Conservation (phyloP, 495 filamentous ascomycete species). For the Aspergillus homomorphus region DNA sequence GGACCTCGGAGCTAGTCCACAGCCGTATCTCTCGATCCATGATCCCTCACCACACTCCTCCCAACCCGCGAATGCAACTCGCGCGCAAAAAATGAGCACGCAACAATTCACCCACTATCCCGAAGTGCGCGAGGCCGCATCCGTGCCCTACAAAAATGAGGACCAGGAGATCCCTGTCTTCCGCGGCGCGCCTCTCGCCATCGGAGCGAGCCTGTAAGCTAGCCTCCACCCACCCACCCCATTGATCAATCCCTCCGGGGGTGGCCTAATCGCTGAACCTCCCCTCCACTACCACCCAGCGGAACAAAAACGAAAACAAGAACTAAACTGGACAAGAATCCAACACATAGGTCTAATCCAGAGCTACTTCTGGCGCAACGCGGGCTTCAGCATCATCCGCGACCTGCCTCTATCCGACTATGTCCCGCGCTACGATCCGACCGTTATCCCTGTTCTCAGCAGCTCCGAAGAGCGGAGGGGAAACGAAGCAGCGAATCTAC, state of each 20-base stretch:
- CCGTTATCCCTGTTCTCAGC: conserved; percentile 65
- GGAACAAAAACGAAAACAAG: too few relatives aligned
- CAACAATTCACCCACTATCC: conserved; percentile 45
- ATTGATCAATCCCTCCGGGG: background rate
- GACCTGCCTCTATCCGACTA: conserved; percentile 56
- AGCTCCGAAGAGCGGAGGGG: conserved; percentile 22
- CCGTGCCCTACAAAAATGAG: conserved; percentile 47
- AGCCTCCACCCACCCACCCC: too few relatives aligned
- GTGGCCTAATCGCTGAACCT: background rate
- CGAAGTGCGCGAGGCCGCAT: conserved; percentile 39
- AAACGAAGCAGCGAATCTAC: conserved; percentile 26
- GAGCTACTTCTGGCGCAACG: conserved; percentile 68
- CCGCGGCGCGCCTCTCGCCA: conserved; percentile 45
- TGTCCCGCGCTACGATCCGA: conserved; percentile 72
- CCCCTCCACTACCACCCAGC: background rate
- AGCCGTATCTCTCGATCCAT: background rate
- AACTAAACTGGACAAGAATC: conserved; percentile 40
- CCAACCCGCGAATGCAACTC: background rate
- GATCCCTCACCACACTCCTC: background rate
- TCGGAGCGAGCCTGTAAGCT: conserved; percentile 51
- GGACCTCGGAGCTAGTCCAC: background rate
- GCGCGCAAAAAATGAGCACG: conserved; percentile 21
- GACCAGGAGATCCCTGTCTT: conserved; percentile 52
- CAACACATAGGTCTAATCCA: conserved; percentile 53
- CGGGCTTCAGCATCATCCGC: conserved; percentile 63